Evolutionary conservation across 495 filamentous ascomycete species (phyloP), one percentile per base, ranked within the genome.

Genomic region (Daldinia decipiens): DNA sequence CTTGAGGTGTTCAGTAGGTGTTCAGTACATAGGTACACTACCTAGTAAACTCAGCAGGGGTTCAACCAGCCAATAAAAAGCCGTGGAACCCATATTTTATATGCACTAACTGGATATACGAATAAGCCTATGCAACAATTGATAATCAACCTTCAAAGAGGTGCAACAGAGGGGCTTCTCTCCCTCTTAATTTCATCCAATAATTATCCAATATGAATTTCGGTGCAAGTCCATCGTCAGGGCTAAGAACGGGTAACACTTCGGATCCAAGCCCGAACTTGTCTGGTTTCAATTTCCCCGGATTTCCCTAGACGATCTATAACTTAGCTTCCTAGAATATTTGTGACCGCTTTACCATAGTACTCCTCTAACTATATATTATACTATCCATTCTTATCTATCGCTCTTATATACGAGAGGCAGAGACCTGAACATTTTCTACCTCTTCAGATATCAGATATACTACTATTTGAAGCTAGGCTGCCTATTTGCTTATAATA

Each of bases 111-210:
- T 1, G 9, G 9, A 38, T 36, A 38, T 12, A 31, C 2, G 15
- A 29, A 43, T 13, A 3, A 39, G 21, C 32, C 13, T 50, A 65
- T 61, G 67, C 62, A n/a, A 65, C 67, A 70, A 70, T 70, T 57
- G 51, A 57, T 40, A 12, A 32, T 40, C 57, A 52, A 29, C 27
- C 39, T 32, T 31, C 53, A 54, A 60, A 32, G 26, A 51, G 50
- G 19, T 51, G 31, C 31, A 32, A 43, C 13, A 19, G 53, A 59
- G 59, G 59, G 59, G 59, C 52, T 21, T 32, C n/a, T 13, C 21
- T 50, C 27, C 34, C 34, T 31, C 19, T 26, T 58, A 68, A 56
- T 45, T 62, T 57, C 24, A 50, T 3, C 40, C 43, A 31, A 32
- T 40, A 31, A 58, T 57, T 17, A 50, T 3, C 40, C 43, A 31